A percentile compares a stretch with the other conserved stretches of the same genome.
These are phyloP conservation scores for Dryadomyces quercus-mongolicae DNA, from an alignment of 2,329 filamentous ascomycete species.

Conservation along the genomic window DNA sequence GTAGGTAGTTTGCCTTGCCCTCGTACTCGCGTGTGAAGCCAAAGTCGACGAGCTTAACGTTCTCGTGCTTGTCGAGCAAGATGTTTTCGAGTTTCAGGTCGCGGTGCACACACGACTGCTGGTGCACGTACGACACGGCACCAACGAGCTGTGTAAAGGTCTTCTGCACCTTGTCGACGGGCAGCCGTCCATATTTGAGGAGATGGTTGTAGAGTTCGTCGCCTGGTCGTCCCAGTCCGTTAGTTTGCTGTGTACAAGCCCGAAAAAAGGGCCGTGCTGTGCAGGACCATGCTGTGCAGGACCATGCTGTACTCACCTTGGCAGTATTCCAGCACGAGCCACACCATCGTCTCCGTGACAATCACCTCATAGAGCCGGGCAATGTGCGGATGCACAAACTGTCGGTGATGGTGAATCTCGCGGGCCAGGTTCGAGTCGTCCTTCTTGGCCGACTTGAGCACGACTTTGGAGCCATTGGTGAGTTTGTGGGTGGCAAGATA, in stretches of 20 bases:
- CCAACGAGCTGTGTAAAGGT: conserved; percentile 94
- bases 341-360: conserved; percentile 87
- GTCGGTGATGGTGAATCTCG: conserved; percentile 96
- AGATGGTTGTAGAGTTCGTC: conserved; percentile 97
- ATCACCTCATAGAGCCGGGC: conserved; percentile 95
- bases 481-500: conserved; percentile 94
- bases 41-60: conserved; percentile 96
- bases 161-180: conserved; percentile 78
- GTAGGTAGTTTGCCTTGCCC: conserved; percentile 83
- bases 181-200: conserved; percentile 71
- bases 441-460: conserved; percentile 95
- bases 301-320: too few relatives aligned
- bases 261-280: too few relatives aligned
- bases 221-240: conserved; percentile 48
- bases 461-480: conserved; percentile 96
- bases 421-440: conserved; percentile 90
- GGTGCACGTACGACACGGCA: conserved; percentile 89
- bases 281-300: too few relatives aligned
- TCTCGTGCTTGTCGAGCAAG: conserved; percentile 87
- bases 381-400: conserved; percentile 96
- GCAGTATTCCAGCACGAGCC: conserved; percentile 95
- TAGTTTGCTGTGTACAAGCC: too few relatives aligned
- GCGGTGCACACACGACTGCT: conserved; percentile 88
- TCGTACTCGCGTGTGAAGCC: conserved; percentile 97
- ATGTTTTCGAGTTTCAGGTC: conserved; percentile 97